Percentiles rank a stretch among this genome's conserved stretches.
These are phyloP conservation scores for Plasmopara muralis DNA, from an alignment of 352 stramenopile genomes.

Conservation along the genomic window DNA sequence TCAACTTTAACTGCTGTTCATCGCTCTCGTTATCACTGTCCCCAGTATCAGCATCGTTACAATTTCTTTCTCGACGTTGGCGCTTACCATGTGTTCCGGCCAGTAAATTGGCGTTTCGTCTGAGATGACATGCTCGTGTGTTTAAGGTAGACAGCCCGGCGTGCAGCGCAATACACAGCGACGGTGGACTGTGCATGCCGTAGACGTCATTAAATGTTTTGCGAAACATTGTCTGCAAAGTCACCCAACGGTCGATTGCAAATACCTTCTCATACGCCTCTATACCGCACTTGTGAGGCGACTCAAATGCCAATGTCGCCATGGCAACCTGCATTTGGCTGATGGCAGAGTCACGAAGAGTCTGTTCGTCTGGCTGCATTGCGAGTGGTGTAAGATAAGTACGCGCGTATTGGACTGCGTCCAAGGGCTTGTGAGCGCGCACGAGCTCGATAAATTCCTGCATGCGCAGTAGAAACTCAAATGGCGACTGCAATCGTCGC, in stretches of 20 bases:
- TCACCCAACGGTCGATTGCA: conserved; percentile 46
- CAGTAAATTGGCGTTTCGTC: conserved; percentile 33
- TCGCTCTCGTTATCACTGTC: conserved; percentile 21
- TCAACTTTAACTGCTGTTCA: conserved; percentile 23
- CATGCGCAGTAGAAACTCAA: conserved; percentile 70
- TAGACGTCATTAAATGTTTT: conserved; percentile 65
- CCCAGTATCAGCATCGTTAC: conserved; percentile 5
- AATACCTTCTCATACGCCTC: conserved; percentile 62
- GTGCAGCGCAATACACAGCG: conserved; percentile 58
- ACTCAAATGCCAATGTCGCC: conserved; percentile 66
- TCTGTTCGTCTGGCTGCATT: conserved; percentile 54
- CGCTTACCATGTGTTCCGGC: conserved; percentile 15
- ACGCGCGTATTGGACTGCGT: conserved; percentile 68
- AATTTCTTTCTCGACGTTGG: conserved; percentile 15
- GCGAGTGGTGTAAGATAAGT: conserved; percentile 53
- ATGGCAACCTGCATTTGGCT: conserved; percentile 62
- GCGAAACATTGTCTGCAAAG: conserved; percentile 50
- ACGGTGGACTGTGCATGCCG: conserved; percentile 56
- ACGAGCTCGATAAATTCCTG: conserved; percentile 80
- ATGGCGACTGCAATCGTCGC: conserved; percentile 52
- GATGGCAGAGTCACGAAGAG: conserved; percentile 44
- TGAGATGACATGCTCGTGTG: conserved; percentile 59
- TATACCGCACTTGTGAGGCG: conserved; percentile 51
- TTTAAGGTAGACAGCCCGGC: conserved; percentile 69
- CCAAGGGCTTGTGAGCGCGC: conserved; percentile 56